Percentiles rank a stretch among this genome's conserved stretches.
These are phyloP conservation scores for Begonia peltatifolia DNA, from an alignment of 306 rosid species.

Conservation along the genomic window DNA sequence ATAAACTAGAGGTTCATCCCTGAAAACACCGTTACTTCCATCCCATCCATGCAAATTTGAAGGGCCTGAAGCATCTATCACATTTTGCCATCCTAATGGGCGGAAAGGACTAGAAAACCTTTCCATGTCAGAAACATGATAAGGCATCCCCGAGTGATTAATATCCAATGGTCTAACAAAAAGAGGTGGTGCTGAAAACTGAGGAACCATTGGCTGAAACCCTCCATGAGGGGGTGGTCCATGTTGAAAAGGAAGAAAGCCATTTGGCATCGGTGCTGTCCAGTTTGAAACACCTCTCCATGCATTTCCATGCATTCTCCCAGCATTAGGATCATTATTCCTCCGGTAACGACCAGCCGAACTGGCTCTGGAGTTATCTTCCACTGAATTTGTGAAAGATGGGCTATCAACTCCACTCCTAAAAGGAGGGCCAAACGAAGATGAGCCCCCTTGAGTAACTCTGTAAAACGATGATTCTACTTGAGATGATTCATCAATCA, in stretches of 20 bases:
- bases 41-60: slow-evolving; percentile 92
- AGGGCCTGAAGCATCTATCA: slow-evolving; percentile 90
- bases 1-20: slow-evolving; percentile 73
- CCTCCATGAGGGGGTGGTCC: slow-evolving; percentile 89
- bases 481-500: slow-evolving; percentile 1
- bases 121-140: slow-evolving; percentile 78
- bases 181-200: slow-evolving; percentile 64
- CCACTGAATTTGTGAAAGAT: slow-evolving; percentile 49
- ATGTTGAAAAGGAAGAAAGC: slow-evolving; percentile 85
- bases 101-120: slow-evolving; percentile 83
- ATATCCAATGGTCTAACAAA: slow-evolving; percentile 88
- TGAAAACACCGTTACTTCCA: slow-evolving; percentile 58
- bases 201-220: slow-evolving; percentile 80
- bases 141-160: slow-evolving; percentile 73
- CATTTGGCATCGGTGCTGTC: slow-evolving; percentile 72
- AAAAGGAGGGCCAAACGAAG: slow-evolving; percentile 46
- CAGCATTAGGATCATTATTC: slow-evolving; percentile 56
- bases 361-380: slow-evolving; percentile 74
- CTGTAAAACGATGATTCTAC: slow-evolving; percentile 40
- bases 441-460: slow-evolving; percentile 39
- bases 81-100: slow-evolving; percentile 80
- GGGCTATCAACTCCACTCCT: slow-evolving; percentile 76
- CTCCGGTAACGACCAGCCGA: slow-evolving; percentile 67
- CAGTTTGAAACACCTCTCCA: slow-evolving; percentile 96
- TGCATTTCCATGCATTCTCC: slow-evolving; percentile 68